Base-by-base conservation (phyloP, 805 yeast genomes). In the Clavispora santaluciae region DNA sequence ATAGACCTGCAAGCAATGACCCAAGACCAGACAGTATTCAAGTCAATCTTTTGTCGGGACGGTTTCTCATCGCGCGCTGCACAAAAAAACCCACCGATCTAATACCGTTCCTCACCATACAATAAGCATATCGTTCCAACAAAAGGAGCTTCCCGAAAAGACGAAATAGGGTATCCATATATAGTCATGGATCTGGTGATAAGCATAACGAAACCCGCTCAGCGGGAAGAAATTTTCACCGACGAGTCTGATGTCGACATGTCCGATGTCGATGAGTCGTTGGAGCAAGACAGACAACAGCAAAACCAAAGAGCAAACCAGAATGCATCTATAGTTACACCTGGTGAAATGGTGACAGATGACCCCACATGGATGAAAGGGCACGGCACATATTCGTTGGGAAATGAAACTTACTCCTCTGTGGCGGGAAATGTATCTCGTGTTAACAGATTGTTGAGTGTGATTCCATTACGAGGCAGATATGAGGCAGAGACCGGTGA, bases 291-390 rank as follows among this genome's bases (percentile, higher is more conserved):
- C 15, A 57, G 22, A 47, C 33, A 57, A 41, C 12, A 47, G 43
- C 55, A 43, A 41, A 31, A 28, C 12, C 40, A n/a, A 28, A 38
- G 35, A 30, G 39, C 31, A 34, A 42, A 17, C 39, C 48, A 40
- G n/a, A 41, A 38, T 22, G 43, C 50, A 58, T 46, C 55, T 33
- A 61, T 93, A 8, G 95, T 91, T 15, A 88, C 97, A 1, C 99
- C 99, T 0, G 99, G 99, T 8, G 97, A 93, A 59, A 66, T 90
- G 38, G 86, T 93, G n/a, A 93, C 98, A 0, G 93, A 86, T 51
- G 98, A 93, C 56, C 86, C 96, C 6, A 75, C 83, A 2, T 93
- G 98, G 97, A 93, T 93, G 99, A 78, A 95, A 57, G 99, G 99
- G 22, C 99, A 91, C 57, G 99, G 99, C 5, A 93, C 98, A 0